phyloP scores from a whole-genome alignment of 257 asterid genomes.

The Solanum clarkiae region DNA sequence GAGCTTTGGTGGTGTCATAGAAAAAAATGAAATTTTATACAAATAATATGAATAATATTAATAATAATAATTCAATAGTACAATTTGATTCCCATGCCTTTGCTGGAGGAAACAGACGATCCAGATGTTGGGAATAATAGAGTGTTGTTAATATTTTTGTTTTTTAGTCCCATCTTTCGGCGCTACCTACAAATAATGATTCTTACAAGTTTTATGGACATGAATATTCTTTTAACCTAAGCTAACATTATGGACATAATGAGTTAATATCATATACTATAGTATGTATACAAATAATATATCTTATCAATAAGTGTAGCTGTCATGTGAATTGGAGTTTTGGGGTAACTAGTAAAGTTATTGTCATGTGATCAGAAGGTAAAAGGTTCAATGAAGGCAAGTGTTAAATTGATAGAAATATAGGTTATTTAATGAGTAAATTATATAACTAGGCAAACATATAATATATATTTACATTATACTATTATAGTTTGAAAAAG shows the following conservation, averaged over 20 bases:
- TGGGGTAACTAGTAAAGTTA: too few species aligned
- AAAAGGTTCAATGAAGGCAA: too few species aligned
- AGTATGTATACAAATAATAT: neutral
- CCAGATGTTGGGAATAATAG: conserved; percentile 37
- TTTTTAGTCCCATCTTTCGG: conserved; percentile 5
- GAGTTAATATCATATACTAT: neutral
- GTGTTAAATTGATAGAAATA: too few species aligned
- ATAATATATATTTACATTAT: too few species aligned
- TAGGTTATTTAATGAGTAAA: too few species aligned
- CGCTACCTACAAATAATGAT: neutral
- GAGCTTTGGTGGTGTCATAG: conserved; percentile 7
- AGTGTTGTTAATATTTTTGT: neutral
- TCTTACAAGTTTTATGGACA: neutral
- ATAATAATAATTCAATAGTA: neutral
- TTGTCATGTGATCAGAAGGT: too few species aligned
- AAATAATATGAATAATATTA: neutral
- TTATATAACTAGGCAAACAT: too few species aligned
- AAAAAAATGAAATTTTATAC: neutral
- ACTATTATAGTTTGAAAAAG: too few species aligned
- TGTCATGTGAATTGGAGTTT: neutral
- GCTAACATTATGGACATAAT: neutral
- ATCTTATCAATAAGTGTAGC: neutral
- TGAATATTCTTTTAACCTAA: neutral
- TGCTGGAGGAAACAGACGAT: conserved; percentile 41
- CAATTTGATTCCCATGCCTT: conserved; percentile 22